Base-by-base conservation (phyloP, 371 early-diverging fungal species). In the Circinella minor region DNA sequence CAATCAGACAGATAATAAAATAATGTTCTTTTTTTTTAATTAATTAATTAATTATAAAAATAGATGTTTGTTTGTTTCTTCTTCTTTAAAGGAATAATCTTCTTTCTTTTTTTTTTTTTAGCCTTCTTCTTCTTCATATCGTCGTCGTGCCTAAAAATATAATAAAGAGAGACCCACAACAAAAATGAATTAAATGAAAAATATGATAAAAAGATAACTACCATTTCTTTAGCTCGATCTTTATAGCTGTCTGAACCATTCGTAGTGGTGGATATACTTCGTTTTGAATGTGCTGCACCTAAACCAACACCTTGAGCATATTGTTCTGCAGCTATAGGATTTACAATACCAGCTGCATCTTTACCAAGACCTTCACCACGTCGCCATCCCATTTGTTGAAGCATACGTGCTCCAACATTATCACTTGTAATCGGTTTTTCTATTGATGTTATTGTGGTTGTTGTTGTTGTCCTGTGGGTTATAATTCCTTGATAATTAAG, bases 341-440 rank as follows among this genome's bases (percentile, higher is more conserved):
- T 68, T 11, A 83, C 49, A 27, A 83, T 83, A 49, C 83, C 83
- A 11, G 78, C 67, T 27, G 77, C 75, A 68, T 79, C 66, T 67
- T 76, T 76, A 10, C 83, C 83, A 10, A 83, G 65, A 10, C 83
- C 83, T 73, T 79, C 79, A 17, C 83, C 83, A 60, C 75, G 76
- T 18, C 77, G 74, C 83, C 83, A 83, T 0, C 83, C 83, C 83
- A 83, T 83, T 34, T 77, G 75, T 34, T 74, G 64, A 49, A 83
- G 61, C 79, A 83, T 79, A 27, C 74, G 76, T 4, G 81, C 81
- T 38, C 83, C 83, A 34, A 76, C 72, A 43, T 83, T 83, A 43
- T 77, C 77, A 37, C 79, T 81, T 38, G 71, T 62, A 57, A 83
- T 68, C n/a, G 78, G 75, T 54, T 62, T 73, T 18, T 82, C 47